Evolutionary conservation across 2,329 filamentous ascomycete species (phyloP), one percentile per base, ranked within the genome.

Genomic region (Aspergillus novofumigatus): DNA sequence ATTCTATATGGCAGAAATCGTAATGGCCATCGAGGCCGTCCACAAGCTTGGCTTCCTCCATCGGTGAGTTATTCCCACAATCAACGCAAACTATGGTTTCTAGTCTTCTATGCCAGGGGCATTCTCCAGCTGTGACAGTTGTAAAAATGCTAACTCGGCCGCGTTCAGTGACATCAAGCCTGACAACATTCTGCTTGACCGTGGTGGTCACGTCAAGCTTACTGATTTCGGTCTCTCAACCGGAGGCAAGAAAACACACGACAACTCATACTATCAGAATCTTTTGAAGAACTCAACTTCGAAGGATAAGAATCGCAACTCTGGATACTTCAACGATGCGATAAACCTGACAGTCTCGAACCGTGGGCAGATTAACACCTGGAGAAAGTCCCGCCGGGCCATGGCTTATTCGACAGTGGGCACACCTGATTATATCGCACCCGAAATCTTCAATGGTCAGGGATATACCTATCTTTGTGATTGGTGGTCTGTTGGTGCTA

Each of bases 341-440:
- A 99, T 99, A 73, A 96, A 97, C 73, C 78, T 99, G 66, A 99
- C 94, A 20, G 94, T 99, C 67, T 96, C 92, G 78, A 97, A 99
- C 77, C 91, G 94, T 72, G 89, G 91, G 56, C 92, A 96, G 75
- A 97, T 99, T 79, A 99, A 97, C 77, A 96, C 96, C 68, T 99
- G 94, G 94, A 86, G 94, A 73, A 94, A 96, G 70, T 97, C 93
- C 56, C 88, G 94, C 69, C 86, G 94, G 69, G 84, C 96, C 73
- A 93, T 99, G 84, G 94, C 94, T 14, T 99, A 99, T 78, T 97
- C 94, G 1, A 97, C 94, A 3, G 94, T 99, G 62, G 94, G 94
- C 62, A 99, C 94, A 1, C 94, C 94, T 9, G 94, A 99, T 75
- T 99, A 99, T 74, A 99, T 99, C 71, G 94, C 94, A 1, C 94